A percentile compares a stretch with the other conserved stretches of the same genome.
Evolutionary conservation across 2,329 filamentous ascomycete species (phyloP).

Genomic region (Peltaster fructicola): DNA sequence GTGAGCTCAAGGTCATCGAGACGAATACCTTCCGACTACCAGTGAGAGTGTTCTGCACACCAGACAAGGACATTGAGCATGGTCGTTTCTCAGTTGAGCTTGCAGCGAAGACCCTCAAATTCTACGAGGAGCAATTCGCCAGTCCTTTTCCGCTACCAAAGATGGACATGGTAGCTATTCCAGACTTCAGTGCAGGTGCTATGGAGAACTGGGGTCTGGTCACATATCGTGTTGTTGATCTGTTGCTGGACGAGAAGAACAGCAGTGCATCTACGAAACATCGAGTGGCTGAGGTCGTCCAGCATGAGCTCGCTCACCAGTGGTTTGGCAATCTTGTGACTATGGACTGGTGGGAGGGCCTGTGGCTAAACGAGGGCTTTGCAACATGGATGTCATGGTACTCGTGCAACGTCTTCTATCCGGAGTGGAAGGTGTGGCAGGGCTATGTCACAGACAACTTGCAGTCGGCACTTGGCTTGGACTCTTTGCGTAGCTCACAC

Average conservation of each 20-base stretch:
- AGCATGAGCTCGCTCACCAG: constrained; percentile 92
- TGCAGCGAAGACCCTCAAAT: constrained; percentile 73
- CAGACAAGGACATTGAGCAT: constrained; percentile 76
- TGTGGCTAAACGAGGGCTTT: constrained; percentile 92
- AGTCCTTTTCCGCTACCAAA: constrained; percentile 75
- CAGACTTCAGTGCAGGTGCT: constrained; percentile 85
- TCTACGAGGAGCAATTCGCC: constrained; percentile 90
- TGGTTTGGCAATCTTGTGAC: constrained; percentile 97
- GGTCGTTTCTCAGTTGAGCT: constrained; percentile 81
- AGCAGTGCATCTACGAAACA: constrained; percentile 81
- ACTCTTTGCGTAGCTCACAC: constrained; percentile 85
- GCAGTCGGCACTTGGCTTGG: constrained; percentile 69
- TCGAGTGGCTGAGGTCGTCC: constrained; percentile 83
- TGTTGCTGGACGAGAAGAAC: constrained; percentile 81
- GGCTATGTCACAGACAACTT: constrained; percentile 86
- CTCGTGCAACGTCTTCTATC: constrained; percentile 85
- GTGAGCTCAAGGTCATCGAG: constrained; percentile 86
- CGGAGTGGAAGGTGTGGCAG: constrained; percentile 97
- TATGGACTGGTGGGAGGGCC: constrained; percentile 96
- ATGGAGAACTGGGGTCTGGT: constrained; percentile 99
- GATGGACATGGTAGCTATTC: constrained; percentile 94
- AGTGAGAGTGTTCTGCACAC: constrained; percentile 83
- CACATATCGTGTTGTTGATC: constrained; percentile 82
- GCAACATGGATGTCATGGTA: constrained; percentile 91
- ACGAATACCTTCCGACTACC: constrained; percentile 81